Percentiles rank a stretch among this genome's conserved stretches.
phyloP scores from a whole-genome alignment of 1,284 basidiomycete genomes.

The Fomitopsis schrenkii region DNA sequence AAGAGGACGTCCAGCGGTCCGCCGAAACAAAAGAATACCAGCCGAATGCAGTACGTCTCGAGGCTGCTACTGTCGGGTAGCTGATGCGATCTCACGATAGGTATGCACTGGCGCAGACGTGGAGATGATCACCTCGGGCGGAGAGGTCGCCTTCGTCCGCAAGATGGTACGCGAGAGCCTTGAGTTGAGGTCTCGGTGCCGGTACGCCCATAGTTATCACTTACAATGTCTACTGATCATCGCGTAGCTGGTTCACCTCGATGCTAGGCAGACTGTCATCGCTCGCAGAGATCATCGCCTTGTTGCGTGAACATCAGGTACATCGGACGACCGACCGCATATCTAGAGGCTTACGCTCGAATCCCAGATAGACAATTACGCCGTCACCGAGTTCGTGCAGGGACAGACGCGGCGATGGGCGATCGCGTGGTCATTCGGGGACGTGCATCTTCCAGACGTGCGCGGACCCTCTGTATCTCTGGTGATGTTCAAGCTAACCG shows the following conservation, averaged over 20 bases:
- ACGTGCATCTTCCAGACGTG: slow-evolving; percentile 72
- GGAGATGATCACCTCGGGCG: slow-evolving; percentile 87
- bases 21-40: slow-evolving; percentile 57
- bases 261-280: slow-evolving; percentile 87
- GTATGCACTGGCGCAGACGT: slow-evolving; percentile 78
- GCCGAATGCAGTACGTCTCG: slow-evolving; percentile 59
- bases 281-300: slow-evolving; percentile 54
- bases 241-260: slow-evolving; percentile 83
- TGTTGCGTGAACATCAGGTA: slow-evolving; percentile 53
- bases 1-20: slow-evolving; percentile 61
- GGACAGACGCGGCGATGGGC: slow-evolving; percentile 89
- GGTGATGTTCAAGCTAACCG: slow-evolving; percentile 1
- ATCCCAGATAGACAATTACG: slow-evolving; percentile 77
- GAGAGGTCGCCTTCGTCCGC: slow-evolving; percentile 77
- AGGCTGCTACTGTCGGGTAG: background rate
- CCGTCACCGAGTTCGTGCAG: slow-evolving; percentile 77
- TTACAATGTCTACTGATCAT: background rate
- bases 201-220: slow-evolving; percentile 29
- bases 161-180: slow-evolving; percentile 68
- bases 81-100: slow-evolving; percentile 31
- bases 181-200: slow-evolving; percentile 37
- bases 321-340: background rate
- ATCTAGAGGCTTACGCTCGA: background rate
- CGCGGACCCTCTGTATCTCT: slow-evolving; percentile 26
- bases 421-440: slow-evolving; percentile 77